These are phyloP conservation scores for Verticillium isaacii DNA, from an alignment of 2,329 filamentous ascomycete genomes.

Conservation along the genomic window DNA sequence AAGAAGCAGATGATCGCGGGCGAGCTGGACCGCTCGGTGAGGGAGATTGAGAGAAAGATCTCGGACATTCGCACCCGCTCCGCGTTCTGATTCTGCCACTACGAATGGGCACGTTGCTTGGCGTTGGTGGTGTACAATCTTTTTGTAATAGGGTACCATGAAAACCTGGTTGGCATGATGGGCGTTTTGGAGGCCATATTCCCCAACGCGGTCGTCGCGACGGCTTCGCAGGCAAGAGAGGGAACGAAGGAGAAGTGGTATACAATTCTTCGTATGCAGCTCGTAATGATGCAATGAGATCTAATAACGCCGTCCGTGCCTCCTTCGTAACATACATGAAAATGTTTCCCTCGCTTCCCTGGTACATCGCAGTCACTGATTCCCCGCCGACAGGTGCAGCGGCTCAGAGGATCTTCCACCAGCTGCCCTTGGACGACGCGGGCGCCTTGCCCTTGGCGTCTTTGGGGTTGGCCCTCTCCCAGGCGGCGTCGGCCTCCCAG, in stretches of 20 bases:
- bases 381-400: too few species aligned
- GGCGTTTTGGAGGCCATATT: neutral
- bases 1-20: conserved; percentile 94
- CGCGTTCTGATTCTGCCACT: conserved; percentile 38
- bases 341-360: neutral
- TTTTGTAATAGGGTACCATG: neutral
- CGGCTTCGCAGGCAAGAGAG: neutral
- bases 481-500: conserved; percentile 68
- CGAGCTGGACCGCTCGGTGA: conserved; percentile 83
- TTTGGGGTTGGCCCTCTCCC: conserved; percentile 50
- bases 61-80: conserved; percentile 60
- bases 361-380: neutral
- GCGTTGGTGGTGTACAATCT: neutral
- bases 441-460: neutral
- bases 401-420: neutral
- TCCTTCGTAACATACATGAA: neutral
- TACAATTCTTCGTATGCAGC: neutral
- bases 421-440: neutral
- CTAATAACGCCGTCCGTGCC: neutral
- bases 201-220: neutral
- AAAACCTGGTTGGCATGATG: neutral
- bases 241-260: neutral
- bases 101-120: neutral
- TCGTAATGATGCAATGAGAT: neutral
- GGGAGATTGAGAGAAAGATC: conserved; percentile 95